phyloP scores from a whole-genome alignment of 1,284 basidiomycete genomes.

The Tilletia horrida region DNA sequence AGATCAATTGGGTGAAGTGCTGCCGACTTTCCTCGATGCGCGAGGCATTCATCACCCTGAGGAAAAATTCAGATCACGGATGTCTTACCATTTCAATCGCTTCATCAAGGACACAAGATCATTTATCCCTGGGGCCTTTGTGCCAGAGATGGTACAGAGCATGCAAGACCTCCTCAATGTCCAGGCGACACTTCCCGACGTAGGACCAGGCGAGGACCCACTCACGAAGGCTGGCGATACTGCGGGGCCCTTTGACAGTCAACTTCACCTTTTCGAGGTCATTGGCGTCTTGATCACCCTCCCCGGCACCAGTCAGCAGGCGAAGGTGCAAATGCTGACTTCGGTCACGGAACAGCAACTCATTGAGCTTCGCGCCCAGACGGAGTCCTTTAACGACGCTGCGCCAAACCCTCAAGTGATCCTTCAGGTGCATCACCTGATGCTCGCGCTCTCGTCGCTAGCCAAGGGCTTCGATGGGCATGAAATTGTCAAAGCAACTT shows the following conservation, averaged over 20 bases:
- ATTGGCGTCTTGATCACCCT: slow-evolving; percentile 79
- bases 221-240: slow-evolving; percentile 75
- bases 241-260: slow-evolving; percentile 76
- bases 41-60: slow-evolving; percentile 85
- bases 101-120: slow-evolving; percentile 82
- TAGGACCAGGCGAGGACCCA: slow-evolving; percentile 63
- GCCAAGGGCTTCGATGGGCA: slow-evolving; percentile 77
- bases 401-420: slow-evolving; percentile 61
- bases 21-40: slow-evolving; percentile 83
- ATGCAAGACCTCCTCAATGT: slow-evolving; percentile 60
- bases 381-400: neutral
- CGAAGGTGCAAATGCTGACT: slow-evolving; percentile 76
- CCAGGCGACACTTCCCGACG: slow-evolving; percentile 58
- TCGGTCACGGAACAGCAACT: slow-evolving; percentile 68
- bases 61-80: slow-evolving; percentile 69
- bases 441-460: slow-evolving; percentile 90
- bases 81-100: slow-evolving; percentile 88
- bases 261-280: slow-evolving; percentile 92
- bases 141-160: slow-evolving; percentile 56
- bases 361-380: slow-evolving; percentile 59
- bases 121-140: slow-evolving; percentile 74
- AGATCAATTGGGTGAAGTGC: slow-evolving; percentile 67
- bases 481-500: slow-evolving; percentile 55
- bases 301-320: slow-evolving; percentile 62
- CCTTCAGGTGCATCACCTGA: slow-evolving; percentile 86